These are phyloP conservation scores for Mycena rebaudengoi DNA, from an alignment of 768 basidiomycete species.

Conservation along the genomic window DNA sequence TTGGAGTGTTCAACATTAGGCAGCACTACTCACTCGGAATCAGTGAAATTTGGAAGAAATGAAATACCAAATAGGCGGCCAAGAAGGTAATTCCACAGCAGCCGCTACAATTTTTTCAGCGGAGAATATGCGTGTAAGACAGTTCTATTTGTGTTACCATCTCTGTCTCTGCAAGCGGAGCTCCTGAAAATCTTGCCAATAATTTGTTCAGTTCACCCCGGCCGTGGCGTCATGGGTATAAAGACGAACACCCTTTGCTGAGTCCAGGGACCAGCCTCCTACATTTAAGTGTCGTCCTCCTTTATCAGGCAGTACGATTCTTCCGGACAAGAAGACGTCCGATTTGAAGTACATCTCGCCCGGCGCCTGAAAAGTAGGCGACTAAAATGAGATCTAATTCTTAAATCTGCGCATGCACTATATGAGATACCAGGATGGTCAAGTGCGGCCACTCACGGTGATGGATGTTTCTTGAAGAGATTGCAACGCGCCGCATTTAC, in stretches of 20 bases:
- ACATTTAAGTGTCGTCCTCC: constrained; percentile 71
- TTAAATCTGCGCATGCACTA: constrained; percentile 46
- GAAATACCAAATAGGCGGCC: too few relatives aligned
- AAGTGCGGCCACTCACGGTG: constrained; percentile 68
- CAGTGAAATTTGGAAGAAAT: too few relatives aligned
- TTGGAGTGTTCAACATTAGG: too few relatives aligned
- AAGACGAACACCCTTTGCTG: constrained; percentile 77
- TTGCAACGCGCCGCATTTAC: too few relatives aligned
- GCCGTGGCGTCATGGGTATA: constrained; percentile 74
- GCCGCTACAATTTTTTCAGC: constrained; percentile 64
- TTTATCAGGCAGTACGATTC: constrained; percentile 79
- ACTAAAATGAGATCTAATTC: constrained; percentile 74
- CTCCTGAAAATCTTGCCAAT: constrained; percentile 75
- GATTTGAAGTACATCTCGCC: constrained; percentile 83
- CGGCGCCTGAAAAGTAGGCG: constrained; percentile 58
- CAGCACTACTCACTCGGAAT: too few relatives aligned
- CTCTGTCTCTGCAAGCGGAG: constrained; percentile 59
- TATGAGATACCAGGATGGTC: constrained; percentile 14
- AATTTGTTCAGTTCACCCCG: constrained; percentile 77
- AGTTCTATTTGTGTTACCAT: constrained; percentile 43
- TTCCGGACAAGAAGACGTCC: constrained; percentile 83
- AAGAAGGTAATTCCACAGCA: too few relatives aligned
- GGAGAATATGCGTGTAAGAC: neutral
- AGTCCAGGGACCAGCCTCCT: constrained; percentile 77
- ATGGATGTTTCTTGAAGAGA: constrained; percentile 85